A percentile compares a stretch with the other conserved stretches of the same genome.
These are phyloP conservation scores for Coniochaeta sp. DNA, from an alignment of 2,329 filamentous ascomycete genomes.

Conservation along the genomic window DNA sequence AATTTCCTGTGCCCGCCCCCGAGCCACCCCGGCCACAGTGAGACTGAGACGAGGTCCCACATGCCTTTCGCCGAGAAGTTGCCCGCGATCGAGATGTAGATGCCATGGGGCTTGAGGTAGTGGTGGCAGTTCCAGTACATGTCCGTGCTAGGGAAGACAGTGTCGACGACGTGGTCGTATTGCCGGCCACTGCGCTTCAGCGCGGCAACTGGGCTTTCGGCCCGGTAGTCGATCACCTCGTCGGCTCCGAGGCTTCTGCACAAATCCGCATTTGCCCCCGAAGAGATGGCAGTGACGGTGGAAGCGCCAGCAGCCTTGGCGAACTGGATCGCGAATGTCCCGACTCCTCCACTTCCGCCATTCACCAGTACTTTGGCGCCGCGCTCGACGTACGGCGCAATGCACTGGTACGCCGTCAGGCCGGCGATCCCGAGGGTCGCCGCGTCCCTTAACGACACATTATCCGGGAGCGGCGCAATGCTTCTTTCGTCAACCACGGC, in stretches of 20 bases:
- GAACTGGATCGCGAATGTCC: slow-evolving; percentile 27
- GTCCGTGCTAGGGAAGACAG: slow-evolving; percentile 10
- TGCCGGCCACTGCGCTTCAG: slow-evolving; percentile 9
- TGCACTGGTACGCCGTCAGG: slow-evolving; percentile 14
- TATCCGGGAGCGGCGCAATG: background rate
- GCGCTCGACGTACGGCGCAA: slow-evolving; percentile 10
- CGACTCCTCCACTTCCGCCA: slow-evolving; percentile 27
- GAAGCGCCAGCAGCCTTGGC: slow-evolving; percentile 21
- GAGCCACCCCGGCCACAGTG: slow-evolving; percentile 9
- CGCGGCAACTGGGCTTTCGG: slow-evolving; percentile 7
- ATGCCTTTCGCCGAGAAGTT: background rate
- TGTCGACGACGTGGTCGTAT: slow-evolving; percentile 20
- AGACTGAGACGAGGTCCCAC: background rate
- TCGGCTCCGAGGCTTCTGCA: slow-evolving; percentile 26
- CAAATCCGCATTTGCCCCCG: slow-evolving; percentile 23
- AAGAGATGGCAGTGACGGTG: slow-evolving; percentile 26
- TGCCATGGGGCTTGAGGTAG: slow-evolving; percentile 9
- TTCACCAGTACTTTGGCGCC: slow-evolving; percentile 22
- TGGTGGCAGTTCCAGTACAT: slow-evolving; percentile 13
- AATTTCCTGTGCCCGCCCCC: slow-evolving; percentile 33
- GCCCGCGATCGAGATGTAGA: background rate
- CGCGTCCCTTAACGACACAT: background rate
- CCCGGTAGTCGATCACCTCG: slow-evolving; percentile 26
- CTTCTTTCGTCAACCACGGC: slow-evolving; percentile 2
- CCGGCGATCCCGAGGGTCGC: slow-evolving; percentile 15